Evolutionary conservation across 106 monocot species (phyloP), one percentile per base, ranked within the genome.

Genomic region (Posidonia australis): DNA sequence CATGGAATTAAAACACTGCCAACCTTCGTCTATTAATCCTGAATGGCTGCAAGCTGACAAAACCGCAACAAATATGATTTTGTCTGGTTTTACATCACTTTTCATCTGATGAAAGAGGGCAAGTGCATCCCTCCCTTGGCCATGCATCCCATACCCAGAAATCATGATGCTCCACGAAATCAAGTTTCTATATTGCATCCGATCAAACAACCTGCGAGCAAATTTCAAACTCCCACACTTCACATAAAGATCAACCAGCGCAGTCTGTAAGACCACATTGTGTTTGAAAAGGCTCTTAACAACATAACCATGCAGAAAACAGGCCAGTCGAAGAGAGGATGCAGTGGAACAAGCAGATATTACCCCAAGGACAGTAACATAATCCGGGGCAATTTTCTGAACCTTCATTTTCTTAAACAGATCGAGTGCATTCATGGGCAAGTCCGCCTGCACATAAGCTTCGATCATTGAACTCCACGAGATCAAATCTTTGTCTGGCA

Each of bases 201-300:
- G 9, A 36, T 69, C 69, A 41, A 69, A 69, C 14, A 69, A 10
- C 44, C 44, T 42, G 9, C 42, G 32, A 12, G 69, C 57, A 17
- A 57, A 12, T 19, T 45, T 42, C 45, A 88, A 69, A 26, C 76
- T 77, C n/a, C 82, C 92, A 75, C 88, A 92, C 69, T 92, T 92
- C 32, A 78, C 77, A 62, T 92, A 92, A 85, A 83, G 83, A 75
- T 92, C 92, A 21, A 63, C 44, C 9, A 69, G 44, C 17, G 69
- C 57, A 13, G 69, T 69, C 9, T 31, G 20, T 46, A 69, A 20
- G 13, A 58, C 29, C 12, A 46, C 16, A 16, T 5, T 26, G 5
- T 42, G 23, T 6, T 69, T 44, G 10, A 69, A 44, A 27, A 1
- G 7, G 32, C 17, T 13, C 45, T 41, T 57, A 5, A 58, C 1